Conservation (phyloP, 106 monocot species). For the Alisma plantagoaquatica region DNA sequence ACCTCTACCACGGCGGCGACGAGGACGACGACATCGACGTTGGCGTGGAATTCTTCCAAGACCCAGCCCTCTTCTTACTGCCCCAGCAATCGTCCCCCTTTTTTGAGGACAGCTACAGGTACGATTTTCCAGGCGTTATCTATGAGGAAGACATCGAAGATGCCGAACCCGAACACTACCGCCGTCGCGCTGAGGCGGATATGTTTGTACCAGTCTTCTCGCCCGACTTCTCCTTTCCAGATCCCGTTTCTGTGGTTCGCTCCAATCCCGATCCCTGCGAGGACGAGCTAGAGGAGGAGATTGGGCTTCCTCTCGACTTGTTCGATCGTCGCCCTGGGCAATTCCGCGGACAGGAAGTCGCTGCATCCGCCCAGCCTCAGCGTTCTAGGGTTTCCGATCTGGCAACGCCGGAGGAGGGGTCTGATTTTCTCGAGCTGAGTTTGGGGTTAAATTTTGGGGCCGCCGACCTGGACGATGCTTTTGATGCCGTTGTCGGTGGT, state of each 20-base stretch:
- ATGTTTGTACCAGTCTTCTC: not conserved
- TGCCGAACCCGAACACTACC: not conserved
- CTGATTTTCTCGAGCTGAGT: not conserved
- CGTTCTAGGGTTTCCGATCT: not conserved
- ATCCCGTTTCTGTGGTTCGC: not conserved
- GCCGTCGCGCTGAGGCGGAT: not conserved
- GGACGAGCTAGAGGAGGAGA: too few species aligned
- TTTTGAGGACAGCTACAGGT: too few species aligned
- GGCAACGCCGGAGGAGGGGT: not conserved
- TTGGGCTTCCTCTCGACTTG: too few species aligned
- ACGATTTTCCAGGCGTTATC: too few species aligned
- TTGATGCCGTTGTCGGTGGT: not conserved
- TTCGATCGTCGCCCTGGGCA: not conserved
- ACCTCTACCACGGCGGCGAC: not conserved
- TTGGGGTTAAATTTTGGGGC: not conserved
- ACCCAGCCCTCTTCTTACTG: not conserved
- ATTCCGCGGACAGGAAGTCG: not conserved
- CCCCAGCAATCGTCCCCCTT: not conserved
- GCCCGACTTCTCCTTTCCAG: not conserved
- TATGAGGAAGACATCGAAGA: not conserved
- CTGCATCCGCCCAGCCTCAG: too few species aligned
- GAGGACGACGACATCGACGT: not conserved
- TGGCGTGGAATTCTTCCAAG: not conserved
- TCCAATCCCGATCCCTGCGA: not conserved
- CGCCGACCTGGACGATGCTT: not conserved